phyloP scores from a whole-genome alignment of 2,329 filamentous ascomycete species.

The Geosmithia putterillii region DNA sequence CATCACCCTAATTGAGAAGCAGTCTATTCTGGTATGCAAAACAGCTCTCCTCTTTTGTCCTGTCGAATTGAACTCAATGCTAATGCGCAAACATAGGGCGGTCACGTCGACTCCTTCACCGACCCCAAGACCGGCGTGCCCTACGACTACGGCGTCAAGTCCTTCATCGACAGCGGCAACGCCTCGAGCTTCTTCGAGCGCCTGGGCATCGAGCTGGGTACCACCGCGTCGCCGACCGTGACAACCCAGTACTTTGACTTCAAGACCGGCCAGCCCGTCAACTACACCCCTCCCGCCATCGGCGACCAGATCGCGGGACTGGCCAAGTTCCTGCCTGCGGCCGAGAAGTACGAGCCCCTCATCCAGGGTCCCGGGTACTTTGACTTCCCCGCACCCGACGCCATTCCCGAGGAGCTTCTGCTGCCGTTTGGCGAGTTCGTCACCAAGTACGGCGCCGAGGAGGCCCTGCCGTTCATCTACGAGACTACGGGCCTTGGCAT shows the following conservation, averaged over 20 bases:
- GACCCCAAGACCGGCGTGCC: slow-evolving; percentile 21
- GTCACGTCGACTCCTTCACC: slow-evolving; percentile 23
- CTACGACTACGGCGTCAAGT: slow-evolving; percentile 24
- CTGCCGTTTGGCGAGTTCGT: slow-evolving; percentile 27
- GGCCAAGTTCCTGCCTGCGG: not conserved
- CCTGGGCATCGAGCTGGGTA: slow-evolving; percentile 16
- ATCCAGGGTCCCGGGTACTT: slow-evolving; percentile 15
- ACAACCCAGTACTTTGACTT: slow-evolving; percentile 20
- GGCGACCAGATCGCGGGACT: slow-evolving; percentile 5
- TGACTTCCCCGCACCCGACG: slow-evolving; percentile 16
- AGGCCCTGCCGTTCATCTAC: slow-evolving; percentile 18
- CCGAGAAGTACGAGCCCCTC: slow-evolving; percentile 2
- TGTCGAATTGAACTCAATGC: no score
- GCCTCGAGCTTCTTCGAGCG: slow-evolving; percentile 29
- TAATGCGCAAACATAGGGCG: not conserved
- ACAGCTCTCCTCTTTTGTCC: not conserved
- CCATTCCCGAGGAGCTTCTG: slow-evolving; percentile 27
- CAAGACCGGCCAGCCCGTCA: slow-evolving; percentile 16
- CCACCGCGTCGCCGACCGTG: slow-evolving; percentile 5
- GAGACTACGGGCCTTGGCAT: slow-evolving; percentile 21
- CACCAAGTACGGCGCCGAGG: slow-evolving; percentile 23
- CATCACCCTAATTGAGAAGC: slow-evolving; percentile 22
- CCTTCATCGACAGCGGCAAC: slow-evolving; percentile 21
- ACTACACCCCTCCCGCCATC: slow-evolving; percentile 10
- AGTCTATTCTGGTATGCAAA: slow-evolving; percentile 14